phyloP scores from a whole-genome alignment of 2,329 filamentous ascomycete genomes.

The Aureobasidium sp. region DNA sequence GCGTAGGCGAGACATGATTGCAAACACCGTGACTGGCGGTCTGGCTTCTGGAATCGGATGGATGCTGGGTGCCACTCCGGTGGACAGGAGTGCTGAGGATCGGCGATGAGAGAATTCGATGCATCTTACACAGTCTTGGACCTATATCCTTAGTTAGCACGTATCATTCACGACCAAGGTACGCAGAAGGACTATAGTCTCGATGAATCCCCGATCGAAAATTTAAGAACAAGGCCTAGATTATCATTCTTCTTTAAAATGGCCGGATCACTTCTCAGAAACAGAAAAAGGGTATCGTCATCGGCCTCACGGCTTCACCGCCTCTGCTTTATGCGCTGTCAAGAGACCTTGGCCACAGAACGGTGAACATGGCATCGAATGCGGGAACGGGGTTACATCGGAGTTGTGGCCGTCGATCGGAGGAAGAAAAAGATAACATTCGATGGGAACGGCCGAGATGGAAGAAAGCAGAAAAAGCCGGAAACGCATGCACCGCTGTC shows the following conservation, averaged over 20 bases:
- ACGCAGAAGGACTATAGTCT: neutral
- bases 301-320: neutral
- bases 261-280: neutral
- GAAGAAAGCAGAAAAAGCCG: neutral
- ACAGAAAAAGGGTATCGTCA: neutral
- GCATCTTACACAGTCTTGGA: neutral
- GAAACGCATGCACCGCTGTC: neutral
- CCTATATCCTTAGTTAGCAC: neutral
- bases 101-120: neutral
- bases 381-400: neutral
- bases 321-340: neutral
- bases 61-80: constrained; percentile 46
- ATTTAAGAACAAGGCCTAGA: neutral
- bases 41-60: constrained; percentile 55
- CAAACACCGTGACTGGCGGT: constrained; percentile 54
- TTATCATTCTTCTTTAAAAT: neutral
- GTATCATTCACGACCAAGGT: neutral
- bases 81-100: constrained; percentile 13
- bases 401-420: neutral
- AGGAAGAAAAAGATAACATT: neutral
- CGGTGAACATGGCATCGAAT: neutral
- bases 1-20: constrained; percentile 65
- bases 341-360: neutral
- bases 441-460: neutral
- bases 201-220: neutral